A percentile compares a stretch with the other conserved stretches of the same genome.
Conservation (phyloP, 257 asterid species). For the Galeopsis tetrahit region DNA sequence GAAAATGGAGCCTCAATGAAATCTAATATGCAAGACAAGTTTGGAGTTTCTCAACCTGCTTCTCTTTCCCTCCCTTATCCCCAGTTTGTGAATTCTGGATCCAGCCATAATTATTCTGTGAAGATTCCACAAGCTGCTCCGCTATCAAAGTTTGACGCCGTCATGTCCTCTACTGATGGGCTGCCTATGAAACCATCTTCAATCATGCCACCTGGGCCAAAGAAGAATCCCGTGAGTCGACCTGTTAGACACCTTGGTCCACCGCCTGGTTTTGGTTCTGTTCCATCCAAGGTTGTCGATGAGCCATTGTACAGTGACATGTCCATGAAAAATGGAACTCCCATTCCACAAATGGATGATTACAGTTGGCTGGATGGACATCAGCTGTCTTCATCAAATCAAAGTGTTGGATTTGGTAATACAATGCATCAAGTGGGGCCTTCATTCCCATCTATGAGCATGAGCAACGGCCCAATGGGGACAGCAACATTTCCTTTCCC, state of each 20-base stretch:
- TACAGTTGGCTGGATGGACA: slow-evolving; percentile 94
- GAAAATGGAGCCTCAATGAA: slow-evolving; percentile 56
- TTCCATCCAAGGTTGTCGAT: slow-evolving; percentile 63
- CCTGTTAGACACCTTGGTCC: slow-evolving; percentile 92
- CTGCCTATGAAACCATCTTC: slow-evolving; percentile 52
- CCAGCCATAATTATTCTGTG: slow-evolving; percentile 40
- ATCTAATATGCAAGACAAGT: slow-evolving; percentile 52
- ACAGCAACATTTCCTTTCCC: slow-evolving; percentile 75
- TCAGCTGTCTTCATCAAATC: slow-evolving; percentile 62
- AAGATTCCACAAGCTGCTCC: slow-evolving; percentile 49
- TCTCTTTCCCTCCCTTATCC: slow-evolving; percentile 58
- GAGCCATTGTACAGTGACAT: slow-evolving; percentile 49
- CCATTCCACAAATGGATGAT: slow-evolving; percentile 64
- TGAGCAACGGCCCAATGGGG: slow-evolving; percentile 53
- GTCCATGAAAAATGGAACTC: slow-evolving; percentile 49
- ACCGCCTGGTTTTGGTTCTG: slow-evolving; percentile 96
- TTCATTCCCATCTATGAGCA: slow-evolving; percentile 44
- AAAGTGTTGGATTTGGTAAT: slow-evolving; percentile 54
- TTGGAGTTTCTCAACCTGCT: slow-evolving; percentile 56
- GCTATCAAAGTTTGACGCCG: slow-evolving; percentile 56
- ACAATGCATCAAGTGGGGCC: slow-evolving; percentile 53
- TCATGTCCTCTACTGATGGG: slow-evolving; percentile 48
- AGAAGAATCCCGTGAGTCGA: slow-evolving; percentile 88
- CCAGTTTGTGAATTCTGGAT: slow-evolving; percentile 42
- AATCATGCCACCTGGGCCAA: slow-evolving; percentile 55